These are phyloP conservation scores for Penicillium sp. DNA, from an alignment of 2,329 filamentous ascomycete species.

Conservation along the genomic window DNA sequence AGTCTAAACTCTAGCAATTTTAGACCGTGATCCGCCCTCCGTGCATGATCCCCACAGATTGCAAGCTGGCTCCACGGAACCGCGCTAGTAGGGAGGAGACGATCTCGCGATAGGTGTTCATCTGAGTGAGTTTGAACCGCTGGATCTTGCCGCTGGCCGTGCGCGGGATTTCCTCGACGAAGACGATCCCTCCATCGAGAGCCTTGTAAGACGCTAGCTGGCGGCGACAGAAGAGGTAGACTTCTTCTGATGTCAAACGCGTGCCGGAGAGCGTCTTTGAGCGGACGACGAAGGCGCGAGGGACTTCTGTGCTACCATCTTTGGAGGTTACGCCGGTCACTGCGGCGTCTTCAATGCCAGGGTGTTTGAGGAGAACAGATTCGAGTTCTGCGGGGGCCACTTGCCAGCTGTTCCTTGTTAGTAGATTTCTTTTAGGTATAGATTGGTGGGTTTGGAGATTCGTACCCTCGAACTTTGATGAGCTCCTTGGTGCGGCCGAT, in stretches of 20 bases:
- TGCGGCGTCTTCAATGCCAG: conserved; percentile 50
- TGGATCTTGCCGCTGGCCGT: conserved; percentile 57
- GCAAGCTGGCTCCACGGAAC: conserved; percentile 30
- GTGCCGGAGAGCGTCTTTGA: conserved; percentile 25
- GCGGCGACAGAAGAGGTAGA: conserved; percentile 47
- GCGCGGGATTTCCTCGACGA: conserved; percentile 55
- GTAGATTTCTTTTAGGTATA: neutral
- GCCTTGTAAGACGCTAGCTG: conserved; percentile 55
- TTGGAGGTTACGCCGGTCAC: conserved; percentile 50
- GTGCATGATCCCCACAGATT: conserved; percentile 29
- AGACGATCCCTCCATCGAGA: conserved; percentile 53
- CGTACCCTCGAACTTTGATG: conserved; percentile 53
- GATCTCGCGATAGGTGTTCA: conserved; percentile 46
- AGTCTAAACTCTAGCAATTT: neutral
- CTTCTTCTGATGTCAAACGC: conserved; percentile 44
- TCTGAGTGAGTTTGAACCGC: conserved; percentile 45
- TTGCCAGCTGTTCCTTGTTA: conserved; percentile 46
- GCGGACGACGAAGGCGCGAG: conserved; percentile 54
- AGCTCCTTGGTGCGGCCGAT: conserved; percentile 50
- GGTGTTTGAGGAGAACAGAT: conserved; percentile 50
- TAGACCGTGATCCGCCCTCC: conserved; percentile 30
- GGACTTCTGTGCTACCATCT: conserved; percentile 42
- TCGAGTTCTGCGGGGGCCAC: conserved; percentile 57
- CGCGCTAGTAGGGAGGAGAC: conserved; percentile 37
- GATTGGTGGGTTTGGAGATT: neutral